Percentiles rank a stretch among this genome's conserved stretches.
These are phyloP conservation scores for Peniophora sp. DNA, from an alignment of 1,284 basidiomycete genomes.

Conservation along the genomic window DNA sequence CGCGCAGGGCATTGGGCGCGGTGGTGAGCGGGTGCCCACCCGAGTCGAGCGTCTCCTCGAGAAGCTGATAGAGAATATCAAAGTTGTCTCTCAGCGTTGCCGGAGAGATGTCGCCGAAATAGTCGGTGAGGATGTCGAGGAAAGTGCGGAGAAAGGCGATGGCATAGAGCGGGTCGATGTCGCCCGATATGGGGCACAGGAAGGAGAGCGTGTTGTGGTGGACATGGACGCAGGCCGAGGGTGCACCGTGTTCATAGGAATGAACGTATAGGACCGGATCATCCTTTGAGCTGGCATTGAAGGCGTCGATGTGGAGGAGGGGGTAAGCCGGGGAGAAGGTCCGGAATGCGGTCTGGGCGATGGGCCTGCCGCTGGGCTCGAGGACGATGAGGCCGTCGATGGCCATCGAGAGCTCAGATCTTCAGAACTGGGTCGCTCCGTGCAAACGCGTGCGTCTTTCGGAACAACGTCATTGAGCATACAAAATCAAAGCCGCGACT, in stretches of 20 bases:
- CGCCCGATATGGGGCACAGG: constrained; percentile 74
- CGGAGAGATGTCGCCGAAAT: constrained; percentile 71
- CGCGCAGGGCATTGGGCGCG: constrained; percentile 85
- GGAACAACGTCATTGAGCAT: constrained; percentile 1
- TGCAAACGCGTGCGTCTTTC: not conserved
- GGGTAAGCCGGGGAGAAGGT: constrained; percentile 74
- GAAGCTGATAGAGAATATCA: constrained; percentile 92
- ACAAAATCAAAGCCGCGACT: not conserved
- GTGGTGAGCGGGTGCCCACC: constrained; percentile 92
- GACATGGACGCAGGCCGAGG: constrained; percentile 77
- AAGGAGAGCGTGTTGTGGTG: constrained; percentile 71
- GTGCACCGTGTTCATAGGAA: constrained; percentile 35
- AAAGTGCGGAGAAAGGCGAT: constrained; percentile 87
- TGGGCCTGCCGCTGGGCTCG: constrained; percentile 73
- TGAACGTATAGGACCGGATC: constrained; percentile 68
- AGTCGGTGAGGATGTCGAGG: constrained; percentile 77
- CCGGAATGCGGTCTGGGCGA: constrained; percentile 89
- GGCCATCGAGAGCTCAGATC: constrained; percentile 45
- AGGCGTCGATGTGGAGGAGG: constrained; percentile 79
- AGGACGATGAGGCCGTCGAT: constrained; percentile 91
- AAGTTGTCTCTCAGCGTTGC: constrained; percentile 87
- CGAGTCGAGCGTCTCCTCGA: constrained; percentile 91
- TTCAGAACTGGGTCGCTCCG: not conserved
- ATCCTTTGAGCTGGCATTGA: constrained; percentile 66
- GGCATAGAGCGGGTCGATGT: constrained; percentile 85